phyloP scores from a whole-genome alignment of 805 yeast species.

The Candida nemodendra region DNA sequence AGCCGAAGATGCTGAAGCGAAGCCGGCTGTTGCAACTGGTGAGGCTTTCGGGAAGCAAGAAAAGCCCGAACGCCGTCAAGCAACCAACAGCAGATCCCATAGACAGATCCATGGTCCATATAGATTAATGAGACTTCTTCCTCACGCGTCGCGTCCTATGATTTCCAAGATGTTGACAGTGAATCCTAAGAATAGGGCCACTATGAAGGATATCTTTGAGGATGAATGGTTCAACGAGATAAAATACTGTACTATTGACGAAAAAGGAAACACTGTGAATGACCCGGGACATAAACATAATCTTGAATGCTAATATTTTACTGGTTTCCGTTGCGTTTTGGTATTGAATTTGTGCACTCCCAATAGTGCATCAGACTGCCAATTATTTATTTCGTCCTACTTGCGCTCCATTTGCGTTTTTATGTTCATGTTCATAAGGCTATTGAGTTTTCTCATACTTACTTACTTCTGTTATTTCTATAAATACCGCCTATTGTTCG shows the following conservation, averaged over 20 bases:
- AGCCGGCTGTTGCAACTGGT: background rate
- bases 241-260: constrained; percentile 55
- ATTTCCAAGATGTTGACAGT: constrained; percentile 63
- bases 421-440: background rate
- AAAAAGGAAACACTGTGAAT: constrained; percentile 37
- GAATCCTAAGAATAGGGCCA: constrained; percentile 62
- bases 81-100: constrained; percentile 34
- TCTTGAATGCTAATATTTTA: constrained; percentile 27
- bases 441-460: background rate
- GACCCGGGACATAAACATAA: constrained; percentile 54
- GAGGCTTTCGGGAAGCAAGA: constrained; percentile 10
- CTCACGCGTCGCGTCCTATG: constrained; percentile 81
- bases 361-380: background rate
- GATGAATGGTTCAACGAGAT: constrained; percentile 74
- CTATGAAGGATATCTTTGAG: constrained; percentile 58
- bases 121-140: constrained; percentile 73
- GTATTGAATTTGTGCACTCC: too few relatives aligned
- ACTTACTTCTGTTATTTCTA: background rate
- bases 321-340: background rate
- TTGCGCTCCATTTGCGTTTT: background rate
- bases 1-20: constrained; percentile 11
- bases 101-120: constrained; percentile 80
- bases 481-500: background rate
- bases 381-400: background rate
- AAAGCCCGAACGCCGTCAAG: constrained; percentile 36